A percentile compares a stretch with the other conserved stretches of the same genome.
phyloP scores from a whole-genome alignment of 73 alveolate species.

The Uronychia binucleata region DNA sequence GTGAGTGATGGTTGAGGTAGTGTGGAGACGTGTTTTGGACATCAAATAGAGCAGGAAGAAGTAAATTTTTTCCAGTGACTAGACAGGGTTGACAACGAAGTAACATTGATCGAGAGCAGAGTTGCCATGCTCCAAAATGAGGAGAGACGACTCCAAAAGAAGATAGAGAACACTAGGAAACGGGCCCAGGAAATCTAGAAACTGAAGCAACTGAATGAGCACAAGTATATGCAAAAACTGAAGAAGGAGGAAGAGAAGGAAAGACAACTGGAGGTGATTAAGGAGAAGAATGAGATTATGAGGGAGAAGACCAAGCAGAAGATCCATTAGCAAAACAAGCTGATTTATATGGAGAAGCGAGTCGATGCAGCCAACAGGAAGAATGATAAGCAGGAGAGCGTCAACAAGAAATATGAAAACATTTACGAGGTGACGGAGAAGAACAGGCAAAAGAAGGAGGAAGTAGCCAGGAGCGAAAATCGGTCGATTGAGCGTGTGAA shows the following conservation, averaged over 20 bases:
- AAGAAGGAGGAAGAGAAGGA: not conserved
- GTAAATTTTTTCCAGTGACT: too few species aligned
- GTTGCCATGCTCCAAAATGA: conserved; percentile 20
- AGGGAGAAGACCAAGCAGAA: not conserved
- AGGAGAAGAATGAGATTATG: not conserved
- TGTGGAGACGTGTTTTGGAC: too few species aligned
- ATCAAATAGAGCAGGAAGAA: too few species aligned
- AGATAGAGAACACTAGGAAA: conserved; percentile 29
- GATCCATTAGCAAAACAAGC: not conserved
- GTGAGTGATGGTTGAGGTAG: too few species aligned
- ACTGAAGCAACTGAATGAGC: conserved; percentile 11
- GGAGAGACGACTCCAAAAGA: conserved; percentile 12
- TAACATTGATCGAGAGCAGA: conserved; percentile 5
- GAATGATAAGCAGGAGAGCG: not conserved
- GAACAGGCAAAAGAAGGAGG: not conserved
- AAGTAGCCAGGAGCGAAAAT: not conserved
- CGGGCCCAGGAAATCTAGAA: conserved; percentile 10
- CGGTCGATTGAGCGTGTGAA: not conserved
- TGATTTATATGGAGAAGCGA: not conserved
- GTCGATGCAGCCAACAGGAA: not conserved
- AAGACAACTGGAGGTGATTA: not conserved
- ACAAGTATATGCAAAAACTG: conserved; percentile 5
- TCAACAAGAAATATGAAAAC: not conserved
- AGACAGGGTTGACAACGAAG: not conserved
- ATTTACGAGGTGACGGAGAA: not conserved